Evolutionary conservation across 129 eudicot species (phyloP).

Genomic region (Flaveria ramosissima): DNA sequence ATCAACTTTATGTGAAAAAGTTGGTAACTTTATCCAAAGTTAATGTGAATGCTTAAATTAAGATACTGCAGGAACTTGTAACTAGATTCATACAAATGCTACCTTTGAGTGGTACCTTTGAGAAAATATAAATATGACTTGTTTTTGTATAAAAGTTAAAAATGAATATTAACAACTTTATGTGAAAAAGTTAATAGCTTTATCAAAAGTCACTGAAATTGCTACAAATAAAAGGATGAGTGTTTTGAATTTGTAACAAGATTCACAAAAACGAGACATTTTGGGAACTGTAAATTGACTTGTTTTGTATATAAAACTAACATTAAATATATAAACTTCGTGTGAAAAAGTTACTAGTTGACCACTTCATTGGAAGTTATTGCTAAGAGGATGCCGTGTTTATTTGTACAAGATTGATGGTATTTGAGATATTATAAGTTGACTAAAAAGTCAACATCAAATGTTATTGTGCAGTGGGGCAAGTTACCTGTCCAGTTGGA

Average conservation of each 20-base stretch:
- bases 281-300: background rate
- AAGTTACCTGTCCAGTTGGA: slow-evolving; percentile 55
- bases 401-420: background rate
- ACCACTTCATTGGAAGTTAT: background rate
- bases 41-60: background rate
- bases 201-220: background rate
- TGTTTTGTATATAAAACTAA: background rate
- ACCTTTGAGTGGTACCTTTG: background rate
- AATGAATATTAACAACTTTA: background rate
- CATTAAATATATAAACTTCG: background rate
- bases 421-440: slow-evolving; percentile 5
- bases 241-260: slow-evolving; percentile 3
- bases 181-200: background rate
- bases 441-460: background rate
- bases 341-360: background rate
- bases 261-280: background rate
- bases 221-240: slow-evolving; percentile 1
- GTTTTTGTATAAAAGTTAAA: background rate
- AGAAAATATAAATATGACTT: slow-evolving; percentile 1
- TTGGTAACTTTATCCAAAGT: background rate
- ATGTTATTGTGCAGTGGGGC: background rate
- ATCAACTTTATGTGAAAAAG: background rate
- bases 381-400: background rate
- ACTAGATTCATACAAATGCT: slow-evolving; percentile 1
- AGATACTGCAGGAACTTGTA: background rate